Evolutionary conservation across 768 basidiomycete genomes (phyloP).

Genomic region (Phaeolepiota aurea): DNA sequence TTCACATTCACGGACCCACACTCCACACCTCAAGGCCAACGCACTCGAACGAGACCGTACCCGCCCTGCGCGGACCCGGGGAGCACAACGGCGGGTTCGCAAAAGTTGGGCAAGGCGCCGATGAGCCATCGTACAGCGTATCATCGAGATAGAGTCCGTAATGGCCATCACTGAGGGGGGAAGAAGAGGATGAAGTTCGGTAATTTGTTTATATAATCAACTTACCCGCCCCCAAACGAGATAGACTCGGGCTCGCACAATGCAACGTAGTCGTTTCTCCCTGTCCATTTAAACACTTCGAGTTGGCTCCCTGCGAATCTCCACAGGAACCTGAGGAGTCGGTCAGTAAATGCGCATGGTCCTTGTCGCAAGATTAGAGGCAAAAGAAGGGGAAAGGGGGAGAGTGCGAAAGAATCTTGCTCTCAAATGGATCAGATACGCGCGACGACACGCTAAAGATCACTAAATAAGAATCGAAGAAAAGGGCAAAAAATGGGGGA

Average conservation of each 20-base stretch:
- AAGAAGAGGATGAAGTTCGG: background rate
- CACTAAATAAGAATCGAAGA: no score
- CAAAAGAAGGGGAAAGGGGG: no score
- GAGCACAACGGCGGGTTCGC: conserved; percentile 77
- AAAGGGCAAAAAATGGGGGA: no score
- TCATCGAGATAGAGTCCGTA: conserved; percentile 88
- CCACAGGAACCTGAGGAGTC: conserved; percentile 63
- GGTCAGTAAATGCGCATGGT: no score
- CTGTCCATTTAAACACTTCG: conserved; percentile 75
- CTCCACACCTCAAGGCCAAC: conserved; percentile 92
- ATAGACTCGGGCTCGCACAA: conserved; percentile 75
- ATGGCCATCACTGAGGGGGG: conserved; percentile 58
- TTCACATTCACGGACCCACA: conserved; percentile 32
- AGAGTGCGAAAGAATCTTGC: no score
- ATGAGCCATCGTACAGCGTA: conserved; percentile 74
- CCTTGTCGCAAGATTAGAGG: no score
- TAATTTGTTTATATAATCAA: no score
- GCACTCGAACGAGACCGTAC: conserved; percentile 74
- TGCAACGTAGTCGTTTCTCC: conserved; percentile 84
- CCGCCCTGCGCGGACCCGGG: conserved; percentile 31
- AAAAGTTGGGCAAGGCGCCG: conserved; percentile 80
- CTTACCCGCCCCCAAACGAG: conserved; percentile 90
- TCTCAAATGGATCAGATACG: no score
- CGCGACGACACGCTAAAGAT: no score
- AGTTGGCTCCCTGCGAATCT: conserved; percentile 41